phyloP scores from a whole-genome alignment of 352 stramenopile species.

The Phytophthora pseudosyringae region DNA sequence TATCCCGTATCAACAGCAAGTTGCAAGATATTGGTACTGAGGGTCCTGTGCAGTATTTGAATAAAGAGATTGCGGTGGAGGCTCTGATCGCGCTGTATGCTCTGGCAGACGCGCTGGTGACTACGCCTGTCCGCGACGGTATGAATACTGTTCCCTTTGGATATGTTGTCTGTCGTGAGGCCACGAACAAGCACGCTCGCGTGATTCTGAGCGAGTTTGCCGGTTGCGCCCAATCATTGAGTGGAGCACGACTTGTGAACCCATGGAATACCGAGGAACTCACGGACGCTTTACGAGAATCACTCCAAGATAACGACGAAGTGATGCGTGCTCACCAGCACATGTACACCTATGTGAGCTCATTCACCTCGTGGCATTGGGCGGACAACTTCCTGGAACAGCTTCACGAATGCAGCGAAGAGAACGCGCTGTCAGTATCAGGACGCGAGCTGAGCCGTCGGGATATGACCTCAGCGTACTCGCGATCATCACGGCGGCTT shows the following conservation, averaged over 20 bases:
- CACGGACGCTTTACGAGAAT: constrained; percentile 53
- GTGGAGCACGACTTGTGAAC: constrained; percentile 86
- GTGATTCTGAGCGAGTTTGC: constrained; percentile 93
- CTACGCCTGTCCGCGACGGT: constrained; percentile 88
- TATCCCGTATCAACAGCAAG: constrained; percentile 93
- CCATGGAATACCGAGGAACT: constrained; percentile 89
- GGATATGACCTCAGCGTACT: constrained; percentile 89
- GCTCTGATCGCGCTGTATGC: constrained; percentile 91
- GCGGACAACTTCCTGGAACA: constrained; percentile 84
- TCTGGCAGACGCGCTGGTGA: constrained; percentile 81
- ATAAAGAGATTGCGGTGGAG: constrained; percentile 88
- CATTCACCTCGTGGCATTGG: constrained; percentile 79
- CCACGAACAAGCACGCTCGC: constrained; percentile 65
- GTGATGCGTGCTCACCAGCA: constrained; percentile 77
- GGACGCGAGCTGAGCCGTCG: constrained; percentile 78
- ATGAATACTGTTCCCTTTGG: constrained; percentile 94
- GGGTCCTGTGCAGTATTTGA: constrained; percentile 91
- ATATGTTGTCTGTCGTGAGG: constrained; percentile 90
- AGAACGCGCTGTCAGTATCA: constrained; percentile 70
- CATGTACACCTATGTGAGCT: constrained; percentile 86
- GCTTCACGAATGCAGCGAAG: constrained; percentile 77
- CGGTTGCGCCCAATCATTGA: constrained; percentile 87
- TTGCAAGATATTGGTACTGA: constrained; percentile 89
- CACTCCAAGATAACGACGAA: constrained; percentile 69
- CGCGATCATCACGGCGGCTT: constrained; percentile 64